Conservation (phyloP, 345 rosid species). For the Diplotaxis tenuifolia region DNA sequence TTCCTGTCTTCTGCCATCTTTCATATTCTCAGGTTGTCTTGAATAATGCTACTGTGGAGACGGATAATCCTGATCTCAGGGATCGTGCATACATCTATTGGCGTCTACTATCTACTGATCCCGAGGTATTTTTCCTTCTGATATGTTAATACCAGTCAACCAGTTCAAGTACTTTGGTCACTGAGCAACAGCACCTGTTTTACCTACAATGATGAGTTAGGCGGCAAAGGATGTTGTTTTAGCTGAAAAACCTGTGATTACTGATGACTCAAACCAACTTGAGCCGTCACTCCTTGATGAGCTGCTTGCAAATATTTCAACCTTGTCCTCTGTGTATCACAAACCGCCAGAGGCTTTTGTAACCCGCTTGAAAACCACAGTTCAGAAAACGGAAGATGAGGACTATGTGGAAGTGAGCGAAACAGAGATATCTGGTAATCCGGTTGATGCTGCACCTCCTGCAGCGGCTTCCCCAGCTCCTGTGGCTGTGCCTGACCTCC, state of each 20-base stretch:
- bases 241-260: conserved; percentile 96
- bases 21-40: conserved; percentile 65
- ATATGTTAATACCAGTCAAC: conserved; percentile 16
- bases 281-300: conserved; percentile 91
- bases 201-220: conserved; percentile 41
- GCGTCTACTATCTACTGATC: conserved; percentile 94
- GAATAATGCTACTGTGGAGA: conserved; percentile 94
- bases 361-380: conserved; percentile 72
- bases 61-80: conserved; percentile 96
- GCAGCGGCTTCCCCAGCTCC: conserved; percentile 48
- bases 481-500: conserved; percentile 83
- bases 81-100: conserved; percentile 97
- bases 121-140: conserved; percentile 61
- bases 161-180: not conserved
- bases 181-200: conserved; percentile 23
- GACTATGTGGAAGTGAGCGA: conserved; percentile 76
- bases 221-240: conserved; percentile 96
- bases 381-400: conserved; percentile 78
- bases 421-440: conserved; percentile 56
- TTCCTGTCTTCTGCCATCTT: conserved; percentile 10
- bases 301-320: conserved; percentile 91
- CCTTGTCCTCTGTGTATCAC: conserved; percentile 93
- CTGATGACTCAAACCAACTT: conserved; percentile 89
- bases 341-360: conserved; percentile 92
- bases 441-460: conserved; percentile 50